Base-by-base conservation (phyloP, 352 stramenopile species). In the Phytophthora sp. region DNA sequence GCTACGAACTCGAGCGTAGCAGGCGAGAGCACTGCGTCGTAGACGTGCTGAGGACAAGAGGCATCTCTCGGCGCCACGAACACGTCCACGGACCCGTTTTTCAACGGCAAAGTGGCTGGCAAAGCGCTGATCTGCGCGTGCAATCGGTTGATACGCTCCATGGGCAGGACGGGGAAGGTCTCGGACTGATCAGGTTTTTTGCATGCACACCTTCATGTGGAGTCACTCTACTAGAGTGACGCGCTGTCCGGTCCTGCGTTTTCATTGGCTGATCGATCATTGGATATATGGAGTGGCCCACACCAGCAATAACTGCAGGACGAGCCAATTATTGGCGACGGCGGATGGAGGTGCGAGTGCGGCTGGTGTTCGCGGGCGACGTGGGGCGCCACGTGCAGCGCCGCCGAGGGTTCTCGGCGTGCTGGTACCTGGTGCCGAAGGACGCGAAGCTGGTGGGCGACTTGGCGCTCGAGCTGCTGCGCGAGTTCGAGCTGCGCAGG, bases 1-100 rank as follows among this genome's bases (percentile, higher is more conserved):
- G 87, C 81, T 7, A 98, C 77, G 65, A 98, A 98, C 32, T 78
- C 78, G 7, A 98, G 65, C 10, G 92, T 90, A 20, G 93, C 76
- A 27, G 82, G 72, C 3, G 89, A 96, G 9, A 98, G 68, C 55
- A 98, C 92, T 4, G 84, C 57, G 23, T 81, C 70, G 42, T 87
- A 89, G 13, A 79, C 60, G 17, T 77, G 62, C 12, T 62, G 54
- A 1, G 49, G 44, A 11, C 48, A 69, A 3, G 18, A 34, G 3
- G 44, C 48, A 5, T 79, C 62, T 58, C 55, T 67, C 1, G 44
- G 61, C 2, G 77, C 54, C 13, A 81, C 53, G 31, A 77, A 74
- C 23, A 82, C 53, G 35, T 77, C 44, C 0, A 28, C n/a, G 10
- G 51, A 12, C 17, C 30, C 32, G 0, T 0, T 4, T 26, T 8